Base-by-base conservation (phyloP, 2,329 filamentous ascomycete species). In the Eutypa lata region DNA sequence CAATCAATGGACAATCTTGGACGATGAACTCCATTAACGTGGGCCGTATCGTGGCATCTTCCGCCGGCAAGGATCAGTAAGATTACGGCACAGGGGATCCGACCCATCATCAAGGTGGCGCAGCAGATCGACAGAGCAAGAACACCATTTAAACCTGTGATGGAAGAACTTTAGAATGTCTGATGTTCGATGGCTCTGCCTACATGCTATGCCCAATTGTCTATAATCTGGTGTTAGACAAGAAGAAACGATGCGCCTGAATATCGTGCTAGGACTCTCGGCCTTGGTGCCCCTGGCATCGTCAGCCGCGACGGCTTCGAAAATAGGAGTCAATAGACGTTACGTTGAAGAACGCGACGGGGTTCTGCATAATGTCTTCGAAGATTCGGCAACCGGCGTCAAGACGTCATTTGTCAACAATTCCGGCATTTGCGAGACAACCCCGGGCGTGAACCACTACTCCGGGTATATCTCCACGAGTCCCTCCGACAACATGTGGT, bases 381-480 rank as follows among this genome's bases (percentile, higher is more conserved):
- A 79, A 54, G 76, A 80, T 61, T 70, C 70, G n/a, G 71, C 70
- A 1, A 78, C 76, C 1, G 70, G 68, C 40, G 69, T 73, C 1
- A 73, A 64, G 24, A 57, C 81, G 44, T 71, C 76, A 21, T 79
- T 74, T 52, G 76, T 81, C 24, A 74, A 72, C 22, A 79, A 81
- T 57, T 79, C 77, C 0, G 70, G 77, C 44, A 71, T 78, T 51
- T 80, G 77, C 58, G 77, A 80, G 64, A 79, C 75, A 0, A 80
- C 76, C 0, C 68, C 70, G 0, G 74, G 75, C 1, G 77, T 80
- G 2, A 79, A 76, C 28, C 75, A 76, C 54, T 77, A 77, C 59
- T 78, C 76, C 3, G 77, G 77, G 7, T 80, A 80, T 67, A 48
- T 83, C 53, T 71, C 71, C 2, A 74, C 78, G 13, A 75, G 78